A percentile compares a stretch with the other conserved stretches of the same genome.
Conservation (phyloP, 345 rosid genomes). For the Citrus sinensis region DVS_A1.0 CM039165.1:27228501-27229000, state of each 20-base stretch:
- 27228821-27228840: conserved; percentile 37
- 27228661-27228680: background rate
- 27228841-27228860: conserved; percentile 14
- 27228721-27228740: background rate
- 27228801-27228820: conserved; percentile 46
- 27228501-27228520: conserved; percentile 50
- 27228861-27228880: conserved; percentile 21
- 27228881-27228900: conserved; percentile 47
- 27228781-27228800: conserved; percentile 54
- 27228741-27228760: background rate
- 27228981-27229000: conserved; percentile 57
- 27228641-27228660: background rate
- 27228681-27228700: background rate
- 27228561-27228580: background rate
- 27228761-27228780: conserved; percentile 9
- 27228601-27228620: background rate
- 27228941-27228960: conserved; percentile 41
- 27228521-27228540: conserved; percentile 46
- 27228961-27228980: conserved; percentile 41
- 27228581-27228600: background rate
- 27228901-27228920: conserved; percentile 37
- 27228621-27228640: background rate
- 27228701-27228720: background rate
- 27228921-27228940: conserved; percentile 54
- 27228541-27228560: background rate